Evolutionary conservation across 345 rosid species (phyloP).

Genomic region (Salix brachista): DNA sequence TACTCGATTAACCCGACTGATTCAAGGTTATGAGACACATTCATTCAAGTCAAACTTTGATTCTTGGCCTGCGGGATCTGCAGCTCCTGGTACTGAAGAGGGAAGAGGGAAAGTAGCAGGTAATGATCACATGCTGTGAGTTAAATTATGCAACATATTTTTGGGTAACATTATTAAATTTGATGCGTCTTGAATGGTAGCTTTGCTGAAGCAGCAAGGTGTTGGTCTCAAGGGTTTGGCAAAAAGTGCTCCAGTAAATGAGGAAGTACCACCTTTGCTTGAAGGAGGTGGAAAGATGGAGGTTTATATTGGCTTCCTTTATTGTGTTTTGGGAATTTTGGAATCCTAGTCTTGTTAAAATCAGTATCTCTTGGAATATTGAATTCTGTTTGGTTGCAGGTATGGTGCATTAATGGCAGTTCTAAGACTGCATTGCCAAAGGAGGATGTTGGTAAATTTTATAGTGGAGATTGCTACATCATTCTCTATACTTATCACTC

Average conservation of each 20-base stretch:
- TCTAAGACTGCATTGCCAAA: slow-evolving; percentile 69
- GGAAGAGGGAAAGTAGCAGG: slow-evolving; percentile 99
- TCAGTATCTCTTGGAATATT: not conserved
- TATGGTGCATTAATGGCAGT: slow-evolving; percentile 80
- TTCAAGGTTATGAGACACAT: slow-evolving; percentile 92
- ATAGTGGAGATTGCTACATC: slow-evolving; percentile 92
- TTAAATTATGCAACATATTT: slow-evolving; percentile 5
- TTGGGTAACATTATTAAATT: slow-evolving; percentile 18
- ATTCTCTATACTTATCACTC: slow-evolving; percentile 83
- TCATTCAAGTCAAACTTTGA: slow-evolving; percentile 90
- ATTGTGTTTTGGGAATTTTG: slow-evolving; percentile 12
- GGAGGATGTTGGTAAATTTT: slow-evolving; percentile 90
- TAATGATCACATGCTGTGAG: slow-evolving; percentile 26
- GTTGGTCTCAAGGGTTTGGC: slow-evolving; percentile 72
- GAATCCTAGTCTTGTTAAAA: slow-evolving; percentile 1
- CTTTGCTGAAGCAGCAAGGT: slow-evolving; percentile 96
- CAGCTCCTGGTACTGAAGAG: slow-evolving; percentile 78
- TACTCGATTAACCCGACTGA: slow-evolving; percentile 67
- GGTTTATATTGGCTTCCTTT: slow-evolving; percentile 43
- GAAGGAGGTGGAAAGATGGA: slow-evolving; percentile 97
- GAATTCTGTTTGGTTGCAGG: slow-evolving; percentile 41
- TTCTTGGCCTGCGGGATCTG: slow-evolving; percentile 89
- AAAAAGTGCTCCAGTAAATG: slow-evolving; percentile 69
- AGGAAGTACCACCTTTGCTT: slow-evolving; percentile 92
- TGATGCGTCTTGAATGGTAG: slow-evolving; percentile 37